Base-by-base conservation (phyloP, 805 yeast genomes). In the Zygoascus bituminiphila region DNA sequence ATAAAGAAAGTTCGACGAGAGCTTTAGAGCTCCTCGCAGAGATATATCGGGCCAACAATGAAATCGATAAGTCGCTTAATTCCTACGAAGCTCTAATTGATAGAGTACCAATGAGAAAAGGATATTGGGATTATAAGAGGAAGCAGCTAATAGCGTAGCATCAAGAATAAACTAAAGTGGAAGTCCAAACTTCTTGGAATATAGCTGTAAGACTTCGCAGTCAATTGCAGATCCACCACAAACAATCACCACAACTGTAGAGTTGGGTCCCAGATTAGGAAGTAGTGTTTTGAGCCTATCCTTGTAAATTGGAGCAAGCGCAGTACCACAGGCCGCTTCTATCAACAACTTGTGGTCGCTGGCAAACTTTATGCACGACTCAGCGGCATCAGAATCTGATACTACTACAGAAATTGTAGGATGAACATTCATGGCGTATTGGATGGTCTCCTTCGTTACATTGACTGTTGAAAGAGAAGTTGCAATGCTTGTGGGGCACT, bases 251-350 rank as follows among this genome's bases (percentile, higher is more conserved):
- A 80, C 72, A 1, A 80, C 64, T 8, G 75, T 65, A 36, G 72
- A 75, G 41, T 76, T 75, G 4, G 50, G 51, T 22, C 42, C 47
- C n/a, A 60, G 51, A 31, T 52, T 51, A 2, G 64, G 64, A 38
- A 60, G 37, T 5, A 57, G 31, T 12, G 51, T 52, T 25, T 45
- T 36, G 39, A 61, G 50, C 19, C 47, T 41, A 20, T 51, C 51
- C 36, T 49, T 46, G 52, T 64, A 62, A 29, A 68, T 47, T 6
- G 79, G 69, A 20, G 81, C 73, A 24, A 82, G 60, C 0, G 86
- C 77, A 1, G 84, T 84, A 2, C 87, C 87, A 62, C 88, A 82
- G 1, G 88, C 88, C 0, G 87, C 87, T 60, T 82, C 88, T 0
- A 80, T 76, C 21, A 78, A 63, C 42, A 68, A 65, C 48, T 75